phyloP scores from a whole-genome alignment of 257 asterid genomes.

The Agastache rugosa region DNA sequence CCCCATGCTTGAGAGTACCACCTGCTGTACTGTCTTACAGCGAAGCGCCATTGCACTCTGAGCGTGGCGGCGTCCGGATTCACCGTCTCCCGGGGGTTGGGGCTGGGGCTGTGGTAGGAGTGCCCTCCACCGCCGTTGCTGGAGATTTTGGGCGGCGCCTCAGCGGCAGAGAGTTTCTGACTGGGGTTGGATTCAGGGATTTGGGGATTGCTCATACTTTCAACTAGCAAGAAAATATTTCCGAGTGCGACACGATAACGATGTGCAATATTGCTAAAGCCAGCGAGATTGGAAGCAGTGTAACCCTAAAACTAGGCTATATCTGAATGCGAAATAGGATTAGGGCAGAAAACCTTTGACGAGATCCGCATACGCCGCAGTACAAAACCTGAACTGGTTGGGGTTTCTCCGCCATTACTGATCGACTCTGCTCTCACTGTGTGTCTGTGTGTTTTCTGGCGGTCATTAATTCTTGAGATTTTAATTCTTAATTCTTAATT shows the following conservation, averaged over 20 bases:
- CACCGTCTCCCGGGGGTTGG: slow-evolving; percentile 67
- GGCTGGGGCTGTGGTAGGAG: too few relatives aligned
- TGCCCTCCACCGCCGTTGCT: slow-evolving; percentile 35
- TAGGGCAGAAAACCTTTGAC: slow-evolving; percentile 58
- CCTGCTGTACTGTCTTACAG: slow-evolving; percentile 76
- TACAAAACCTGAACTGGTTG: slow-evolving; percentile 68
- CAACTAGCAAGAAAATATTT: too few relatives aligned
- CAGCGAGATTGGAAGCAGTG: neutral
- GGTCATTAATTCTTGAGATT: slow-evolving; percentile 10
- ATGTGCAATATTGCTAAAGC: neutral
- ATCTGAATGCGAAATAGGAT: slow-evolving; percentile 27
- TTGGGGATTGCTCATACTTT: slow-evolving; percentile 55
- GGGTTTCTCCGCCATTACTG: slow-evolving; percentile 79
- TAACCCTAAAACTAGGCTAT: slow-evolving; percentile 8
- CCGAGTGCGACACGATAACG: neutral
- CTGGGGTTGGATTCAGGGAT: slow-evolving; percentile 46
- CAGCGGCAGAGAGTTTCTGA: slow-evolving; percentile 36
- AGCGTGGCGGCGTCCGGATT: slow-evolving; percentile 86
- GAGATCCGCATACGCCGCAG: slow-evolving; percentile 89
- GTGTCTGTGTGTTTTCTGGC: slow-evolving; percentile 22
- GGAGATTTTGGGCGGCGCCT: slow-evolving; percentile 44
- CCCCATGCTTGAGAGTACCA: slow-evolving; percentile 99
- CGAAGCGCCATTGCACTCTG: slow-evolving; percentile 88
- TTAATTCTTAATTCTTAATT: too few relatives aligned
- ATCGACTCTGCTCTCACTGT: slow-evolving; percentile 29